Percentiles rank a stretch among this genome's conserved stretches.
These are phyloP conservation scores for Wickerhamiella siamensis DNA, from an alignment of 805 yeast species.

Conservation along the genomic window DNA sequence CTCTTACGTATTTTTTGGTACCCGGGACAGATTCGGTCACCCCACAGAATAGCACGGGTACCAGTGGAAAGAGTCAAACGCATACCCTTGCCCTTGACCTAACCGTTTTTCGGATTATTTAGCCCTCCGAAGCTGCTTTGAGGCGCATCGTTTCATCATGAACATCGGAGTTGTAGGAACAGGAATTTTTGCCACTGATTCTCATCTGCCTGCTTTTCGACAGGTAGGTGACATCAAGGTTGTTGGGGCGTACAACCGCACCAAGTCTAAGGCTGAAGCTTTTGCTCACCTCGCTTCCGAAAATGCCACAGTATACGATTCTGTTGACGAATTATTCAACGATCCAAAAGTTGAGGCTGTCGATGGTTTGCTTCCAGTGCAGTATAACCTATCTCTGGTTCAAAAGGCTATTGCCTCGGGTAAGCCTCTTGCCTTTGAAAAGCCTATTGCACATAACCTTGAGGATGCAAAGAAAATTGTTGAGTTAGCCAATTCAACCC, in stretches of 20 bases:
- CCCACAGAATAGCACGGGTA: too few relatives aligned
- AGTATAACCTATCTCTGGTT: conserved; percentile 55
- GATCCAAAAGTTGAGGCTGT: conserved; percentile 60
- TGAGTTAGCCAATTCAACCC: conserved; percentile 42
- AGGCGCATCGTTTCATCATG: neutral
- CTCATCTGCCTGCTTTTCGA: conserved; percentile 58
- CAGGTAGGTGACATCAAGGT: conserved; percentile 40
- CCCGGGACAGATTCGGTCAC: too few relatives aligned
- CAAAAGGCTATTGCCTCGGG: conserved; percentile 54
- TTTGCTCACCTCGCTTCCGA: conserved; percentile 57
- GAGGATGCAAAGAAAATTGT: conserved; percentile 74
- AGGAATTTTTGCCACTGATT: conserved; percentile 64
- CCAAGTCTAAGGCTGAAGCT: conserved; percentile 64
- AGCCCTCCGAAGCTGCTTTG: too few relatives aligned
- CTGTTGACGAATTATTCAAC: conserved; percentile 47
- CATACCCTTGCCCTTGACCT: too few relatives aligned
- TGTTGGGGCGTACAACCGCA: conserved; percentile 67
- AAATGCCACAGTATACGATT: conserved; percentile 38
- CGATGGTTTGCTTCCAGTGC: conserved; percentile 85
- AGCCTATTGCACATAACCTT: conserved; percentile 82
- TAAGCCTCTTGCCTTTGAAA: conserved; percentile 74
- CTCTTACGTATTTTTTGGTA: too few relatives aligned
- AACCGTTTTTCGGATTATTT: neutral
- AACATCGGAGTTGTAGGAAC: conserved; percentile 17
- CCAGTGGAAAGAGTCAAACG: too few relatives aligned